Evolutionary conservation across 1,139 yeast species (phyloP), one percentile per base, ranked within the genome.

Genomic region (Yamadazyma pseudoaaseri): DNA sequence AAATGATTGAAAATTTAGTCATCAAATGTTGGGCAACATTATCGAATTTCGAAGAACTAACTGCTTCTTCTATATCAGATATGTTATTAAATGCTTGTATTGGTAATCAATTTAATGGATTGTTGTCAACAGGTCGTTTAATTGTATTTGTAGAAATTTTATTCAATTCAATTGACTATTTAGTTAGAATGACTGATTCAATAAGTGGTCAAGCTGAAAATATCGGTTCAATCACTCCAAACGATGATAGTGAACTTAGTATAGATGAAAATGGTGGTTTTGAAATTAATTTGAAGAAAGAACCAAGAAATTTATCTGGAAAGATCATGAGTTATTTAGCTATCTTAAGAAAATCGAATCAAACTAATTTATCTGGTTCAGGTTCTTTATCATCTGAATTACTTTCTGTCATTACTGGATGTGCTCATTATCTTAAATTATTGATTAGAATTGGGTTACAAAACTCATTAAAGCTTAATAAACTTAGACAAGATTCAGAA

Each of bases 401-500:
- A 30, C 69, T 92, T 44, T 80, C 94, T 1, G 79, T 90, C 5
- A 92, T 90, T 9, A 89, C 97, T 2, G 90, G 95, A 1, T 70
- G 94, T 51, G 97, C 98, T 0, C 98, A 94, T 57, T 90, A 89
- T 56, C 69, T 92, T 49, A 92, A 94, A 55, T 69, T 92, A 8
- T 67, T 92, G 23, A 85, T 92, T 12, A 70, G 97, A 42, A 78
- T 80, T 49, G 95, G 97, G 1, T 70, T 92, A 30, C 76, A 78
- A 41, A 79, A 81, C 47, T 86, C 96, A 0, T 63, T 92, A 16
- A 81, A 76, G 40, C 71, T 77, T 39, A 87, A 86, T 54, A 77
- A 75, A 44, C 51, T 70, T 4, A 64, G 74, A 12, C 77, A 76
- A 16, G 71, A 83, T 7, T 73, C 82, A 0, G 67, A 62, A 20